These are phyloP conservation scores for Scenedesmus sp. DNA, from an alignment of 163 green algal genomes.

Conservation along the genomic window DNA sequence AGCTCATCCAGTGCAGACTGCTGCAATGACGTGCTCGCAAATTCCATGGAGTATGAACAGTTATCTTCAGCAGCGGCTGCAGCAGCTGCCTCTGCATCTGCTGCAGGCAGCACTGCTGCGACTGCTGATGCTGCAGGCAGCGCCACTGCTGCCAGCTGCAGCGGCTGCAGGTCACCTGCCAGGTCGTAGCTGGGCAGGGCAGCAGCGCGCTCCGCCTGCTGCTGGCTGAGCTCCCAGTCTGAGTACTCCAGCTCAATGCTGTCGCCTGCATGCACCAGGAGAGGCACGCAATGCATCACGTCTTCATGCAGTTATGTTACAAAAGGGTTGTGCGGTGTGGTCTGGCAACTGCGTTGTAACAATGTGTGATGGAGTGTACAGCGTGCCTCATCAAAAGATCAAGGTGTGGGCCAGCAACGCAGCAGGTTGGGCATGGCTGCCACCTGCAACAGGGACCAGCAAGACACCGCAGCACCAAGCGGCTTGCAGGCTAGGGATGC, in stretches of 20 bases:
- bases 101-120: background rate
- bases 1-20: background rate
- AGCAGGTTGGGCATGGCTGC: too few relatives aligned
- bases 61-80: background rate
- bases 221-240: conserved; percentile 21
- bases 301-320: too few relatives aligned
- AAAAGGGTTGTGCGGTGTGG: too few relatives aligned
- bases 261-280: background rate
- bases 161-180: background rate
- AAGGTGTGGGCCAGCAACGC: too few relatives aligned
- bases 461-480: too few relatives aligned
- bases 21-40: conserved; percentile 4
- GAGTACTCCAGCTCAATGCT: conserved; percentile 28
- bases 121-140: background rate
- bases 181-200: background rate
- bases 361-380: too few relatives aligned
- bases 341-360: too few relatives aligned
- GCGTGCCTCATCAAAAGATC: too few relatives aligned
- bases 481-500: too few relatives aligned
- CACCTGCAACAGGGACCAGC: too few relatives aligned
- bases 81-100: background rate
- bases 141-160: background rate
- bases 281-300: background rate
- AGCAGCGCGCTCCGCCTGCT: background rate
- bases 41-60: conserved; percentile 26